Evolutionary conservation across 768 basidiomycete genomes (phyloP), one percentile per base, ranked within the genome.

Genomic region (Russula vinacea): DNA sequence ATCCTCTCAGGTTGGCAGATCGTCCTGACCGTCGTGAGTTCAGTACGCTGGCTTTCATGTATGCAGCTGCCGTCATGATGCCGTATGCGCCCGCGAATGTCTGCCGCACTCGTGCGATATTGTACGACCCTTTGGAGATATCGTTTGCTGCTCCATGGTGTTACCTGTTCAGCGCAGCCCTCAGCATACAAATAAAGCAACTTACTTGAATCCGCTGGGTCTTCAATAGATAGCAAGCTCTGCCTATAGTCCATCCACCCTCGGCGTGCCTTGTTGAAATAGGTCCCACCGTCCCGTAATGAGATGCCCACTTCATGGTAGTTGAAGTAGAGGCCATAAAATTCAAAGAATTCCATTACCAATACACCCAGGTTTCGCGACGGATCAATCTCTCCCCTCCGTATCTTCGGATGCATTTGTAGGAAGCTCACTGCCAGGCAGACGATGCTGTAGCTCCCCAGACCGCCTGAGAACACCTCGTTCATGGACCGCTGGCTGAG

Each of bases 321-420:
- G 74, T 95, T 94, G 82, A 98, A 98, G 73, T 86, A 86, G 55
- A 81, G 79, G 17, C 95, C 96, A 73, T 98, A 98, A 14, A 96
- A 80, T 78, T 98, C 95, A 71, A 98, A 97, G 73, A 98, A 98
- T 75, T 99, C 97, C 80, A 98, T 84, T 51, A 97, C 82, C 60
- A 99, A 77, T n/a, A 95, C 90, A 2, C 97, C 97, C 11, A 98
- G 80, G 71, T 98, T 98, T 70, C 83, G 80, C 68, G 87, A 85
- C 0, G 94, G 85, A 69, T 95, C 86, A 33, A 99, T 92, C 75
- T 95, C 92, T 0, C 86, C 90, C 60, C 84, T 76, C 45, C 95
- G 86, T 64, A 98, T 86, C 74, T 95, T 96, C 2, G 97, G 97
- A 70, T 99, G 97, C 82, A 97, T 92, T 81, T 98, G 97, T 54